Percentiles rank a stretch among this genome's conserved stretches.
These are phyloP conservation scores for Quambalaria eucalypti DNA, from an alignment of 1,284 basidiomycete species.

Conservation along the genomic window DNA sequence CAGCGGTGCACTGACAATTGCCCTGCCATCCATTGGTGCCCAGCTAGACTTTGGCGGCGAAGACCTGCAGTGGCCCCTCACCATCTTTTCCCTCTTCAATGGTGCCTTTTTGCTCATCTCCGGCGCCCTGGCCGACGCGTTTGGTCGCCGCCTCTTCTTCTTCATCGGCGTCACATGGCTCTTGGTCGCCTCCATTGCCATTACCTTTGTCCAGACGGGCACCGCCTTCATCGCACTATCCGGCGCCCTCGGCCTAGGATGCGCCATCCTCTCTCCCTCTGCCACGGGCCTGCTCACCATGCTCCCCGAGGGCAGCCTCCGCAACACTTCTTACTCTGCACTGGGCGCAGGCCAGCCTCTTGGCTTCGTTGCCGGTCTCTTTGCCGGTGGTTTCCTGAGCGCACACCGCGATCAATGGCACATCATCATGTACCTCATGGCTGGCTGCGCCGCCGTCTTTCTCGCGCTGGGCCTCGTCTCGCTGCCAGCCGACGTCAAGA, in stretches of 20 bases:
- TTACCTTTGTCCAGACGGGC: slow-evolving; percentile 40
- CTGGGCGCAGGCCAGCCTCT: slow-evolving; percentile 63
- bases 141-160: slow-evolving; percentile 52
- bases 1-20: slow-evolving; percentile 52
- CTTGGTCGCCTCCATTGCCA: slow-evolving; percentile 33
- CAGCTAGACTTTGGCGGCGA: slow-evolving; percentile 53
- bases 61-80: slow-evolving; percentile 61
- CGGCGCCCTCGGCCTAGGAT: slow-evolving; percentile 28
- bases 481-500: slow-evolving; percentile 49
- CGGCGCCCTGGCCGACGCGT: slow-evolving; percentile 50
- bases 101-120: slow-evolving; percentile 55
- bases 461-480: slow-evolving; percentile 50
- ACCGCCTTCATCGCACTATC: slow-evolving; percentile 40
- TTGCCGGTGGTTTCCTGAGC: slow-evolving; percentile 60
- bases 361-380: slow-evolving; percentile 53
- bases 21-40: slow-evolving; percentile 58
- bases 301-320: slow-evolving; percentile 42
- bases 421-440: slow-evolving; percentile 56
- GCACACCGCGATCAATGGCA: slow-evolving; percentile 60
- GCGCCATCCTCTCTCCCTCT: slow-evolving; percentile 21
- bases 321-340: slow-evolving; percentile 39
- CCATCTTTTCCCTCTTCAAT: slow-evolving; percentile 54
- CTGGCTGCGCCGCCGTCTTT: slow-evolving; percentile 55
- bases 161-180: slow-evolving; percentile 42
- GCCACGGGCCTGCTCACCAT: slow-evolving; percentile 41